Evolutionary conservation across 2,329 filamentous ascomycete species (phyloP).

Genomic region (Fusarium sp.): DNA sequence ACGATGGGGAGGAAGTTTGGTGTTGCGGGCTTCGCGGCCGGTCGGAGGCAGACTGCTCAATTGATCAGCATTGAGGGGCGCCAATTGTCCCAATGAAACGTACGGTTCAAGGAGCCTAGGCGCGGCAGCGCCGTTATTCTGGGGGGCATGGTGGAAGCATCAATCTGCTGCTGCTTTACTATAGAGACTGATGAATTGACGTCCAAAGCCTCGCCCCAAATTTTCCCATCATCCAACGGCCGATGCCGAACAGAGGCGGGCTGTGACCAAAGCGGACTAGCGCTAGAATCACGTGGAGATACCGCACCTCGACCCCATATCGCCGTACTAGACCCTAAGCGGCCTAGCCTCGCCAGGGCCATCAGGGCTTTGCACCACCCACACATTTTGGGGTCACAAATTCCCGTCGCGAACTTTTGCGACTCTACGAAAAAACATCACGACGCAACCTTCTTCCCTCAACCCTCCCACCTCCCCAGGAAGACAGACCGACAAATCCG

Average conservation of each 20-base stretch:
- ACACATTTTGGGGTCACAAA: slow-evolving; percentile 52
- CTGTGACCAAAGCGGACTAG: slow-evolving; percentile 39
- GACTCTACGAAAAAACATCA: slow-evolving; percentile 44
- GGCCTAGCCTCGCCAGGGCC: slow-evolving; percentile 50
- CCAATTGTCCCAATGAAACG: slow-evolving; percentile 40
- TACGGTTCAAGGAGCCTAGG: slow-evolving; percentile 71
- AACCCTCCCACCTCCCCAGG: neutral
- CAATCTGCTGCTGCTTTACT: slow-evolving; percentile 38
- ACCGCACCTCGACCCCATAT: neutral
- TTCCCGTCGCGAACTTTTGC: slow-evolving; percentile 57
- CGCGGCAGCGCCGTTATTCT: slow-evolving; percentile 72
- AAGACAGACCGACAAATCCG: slow-evolving; percentile 48
- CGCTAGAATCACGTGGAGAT: slow-evolving; percentile 45
- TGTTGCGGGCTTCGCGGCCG: slow-evolving; percentile 58
- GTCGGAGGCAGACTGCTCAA: slow-evolving; percentile 69
- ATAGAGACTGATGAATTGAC: slow-evolving; percentile 38
- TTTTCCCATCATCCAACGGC: slow-evolving; percentile 47
- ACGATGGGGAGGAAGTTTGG: slow-evolving; percentile 68
- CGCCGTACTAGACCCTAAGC: slow-evolving; percentile 25
- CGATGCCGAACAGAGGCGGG: slow-evolving; percentile 13
- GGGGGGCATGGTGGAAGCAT: slow-evolving; percentile 70
- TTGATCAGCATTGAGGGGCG: slow-evolving; percentile 40
- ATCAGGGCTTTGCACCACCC: slow-evolving; percentile 52
- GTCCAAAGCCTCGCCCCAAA: slow-evolving; percentile 46
- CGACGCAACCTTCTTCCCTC: slow-evolving; percentile 39